Evolutionary conservation across 768 basidiomycete genomes (phyloP).

Genomic region (Chiua virens): DNA sequence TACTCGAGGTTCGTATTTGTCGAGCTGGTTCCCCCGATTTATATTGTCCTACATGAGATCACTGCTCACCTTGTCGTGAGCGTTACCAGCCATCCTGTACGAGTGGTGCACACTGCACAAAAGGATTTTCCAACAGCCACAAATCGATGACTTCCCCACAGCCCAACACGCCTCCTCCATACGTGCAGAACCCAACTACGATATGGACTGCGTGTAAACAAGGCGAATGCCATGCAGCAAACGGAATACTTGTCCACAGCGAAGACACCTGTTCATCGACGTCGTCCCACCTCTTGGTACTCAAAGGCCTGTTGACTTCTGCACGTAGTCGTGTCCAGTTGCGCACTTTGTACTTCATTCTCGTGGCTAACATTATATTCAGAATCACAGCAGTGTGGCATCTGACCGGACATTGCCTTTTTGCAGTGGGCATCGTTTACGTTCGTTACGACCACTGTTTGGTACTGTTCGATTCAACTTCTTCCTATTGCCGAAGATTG

Average conservation of each 20-base stretch:
- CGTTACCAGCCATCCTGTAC: not conserved
- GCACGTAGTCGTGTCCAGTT: not conserved
- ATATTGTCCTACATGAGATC: not conserved
- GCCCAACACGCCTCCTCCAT: constrained; percentile 15
- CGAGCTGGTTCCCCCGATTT: not conserved
- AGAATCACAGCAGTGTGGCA: not conserved
- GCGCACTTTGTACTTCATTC: not conserved
- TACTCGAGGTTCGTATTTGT: too few relatives aligned
- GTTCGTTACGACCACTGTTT: not conserved
- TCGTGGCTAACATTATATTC: not conserved
- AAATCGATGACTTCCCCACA: constrained; percentile 6
- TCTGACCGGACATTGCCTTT: not conserved
- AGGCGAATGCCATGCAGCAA: not conserved
- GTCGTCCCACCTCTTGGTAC: not conserved
- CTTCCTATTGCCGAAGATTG: not conserved
- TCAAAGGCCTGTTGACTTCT: not conserved
- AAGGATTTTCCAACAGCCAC: not conserved
- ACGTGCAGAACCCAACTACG: constrained; percentile 6
- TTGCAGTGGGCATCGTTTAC: constrained; percentile 3
- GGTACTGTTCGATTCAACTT: not conserved
- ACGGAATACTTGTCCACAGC: not conserved
- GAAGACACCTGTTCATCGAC: not conserved
- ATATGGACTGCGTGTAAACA: constrained; percentile 4
- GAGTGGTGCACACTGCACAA: not conserved
- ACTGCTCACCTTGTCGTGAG: constrained; percentile 4